These are phyloP conservation scores for Elaeis guineensis DNA, from an alignment of 176 grass and related monocot species.

Conservation along the genomic window DNA sequence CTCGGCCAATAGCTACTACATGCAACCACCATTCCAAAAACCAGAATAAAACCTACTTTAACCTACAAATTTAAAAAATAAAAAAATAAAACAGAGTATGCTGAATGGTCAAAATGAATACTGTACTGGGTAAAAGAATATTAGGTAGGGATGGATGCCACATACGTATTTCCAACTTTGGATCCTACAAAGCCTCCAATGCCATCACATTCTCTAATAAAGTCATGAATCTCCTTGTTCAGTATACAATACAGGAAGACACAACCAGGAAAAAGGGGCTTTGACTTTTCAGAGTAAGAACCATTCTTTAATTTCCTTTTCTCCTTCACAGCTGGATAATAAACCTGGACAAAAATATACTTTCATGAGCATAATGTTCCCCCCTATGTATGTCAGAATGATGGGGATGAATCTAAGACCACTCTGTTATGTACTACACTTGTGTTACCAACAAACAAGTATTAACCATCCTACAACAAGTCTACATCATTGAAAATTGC, in stretches of 20 bases:
- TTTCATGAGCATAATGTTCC: background rate
- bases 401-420: conserved; percentile 1
- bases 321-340: conserved; percentile 55
- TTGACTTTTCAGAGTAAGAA: conserved; percentile 37
- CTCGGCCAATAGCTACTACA: no score
- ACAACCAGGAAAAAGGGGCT: conserved; percentile 63
- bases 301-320: conserved; percentile 59
- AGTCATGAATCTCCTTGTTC: conserved; percentile 79
- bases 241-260: conserved; percentile 72
- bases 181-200: conserved; percentile 76
- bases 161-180: conserved; percentile 63
- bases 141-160: background rate
- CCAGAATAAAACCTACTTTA: no score
- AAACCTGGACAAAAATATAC: conserved; percentile 45
- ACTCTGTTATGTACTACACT: background rate
- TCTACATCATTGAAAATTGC: no score
- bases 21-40: no score
- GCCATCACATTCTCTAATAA: conserved; percentile 57
- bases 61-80: background rate
- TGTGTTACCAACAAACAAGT: no score
- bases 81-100: conserved; percentile 1
- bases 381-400: background rate
- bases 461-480: no score
- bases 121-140: background rate
- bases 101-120: background rate